Evolutionary conservation across 2,329 filamentous ascomycete genomes (phyloP).

Genomic region (Cryphonectria radicalis): DNA sequence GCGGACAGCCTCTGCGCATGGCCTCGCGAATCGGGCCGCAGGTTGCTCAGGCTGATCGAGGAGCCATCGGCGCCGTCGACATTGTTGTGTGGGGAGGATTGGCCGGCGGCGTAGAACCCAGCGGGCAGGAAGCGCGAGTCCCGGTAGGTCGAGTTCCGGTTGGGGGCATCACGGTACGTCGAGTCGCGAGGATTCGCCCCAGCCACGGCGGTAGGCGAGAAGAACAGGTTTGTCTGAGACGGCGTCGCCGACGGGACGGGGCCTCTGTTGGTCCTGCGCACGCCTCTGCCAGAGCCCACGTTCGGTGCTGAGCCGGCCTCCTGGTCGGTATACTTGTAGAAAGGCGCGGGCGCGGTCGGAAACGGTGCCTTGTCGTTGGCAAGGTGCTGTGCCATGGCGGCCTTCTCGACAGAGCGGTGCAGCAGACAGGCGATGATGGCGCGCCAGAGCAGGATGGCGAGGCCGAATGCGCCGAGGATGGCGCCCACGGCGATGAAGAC

Average conservation of each 20-base stretch:
- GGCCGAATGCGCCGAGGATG: slow-evolving; percentile 79
- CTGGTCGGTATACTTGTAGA: slow-evolving; percentile 68
- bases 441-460: slow-evolving; percentile 87
- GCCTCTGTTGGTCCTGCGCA: slow-evolving; percentile 56
- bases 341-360: slow-evolving; percentile 59
- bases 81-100: slow-evolving; percentile 59
- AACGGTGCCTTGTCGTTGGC: slow-evolving; percentile 73
- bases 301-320: slow-evolving; percentile 54
- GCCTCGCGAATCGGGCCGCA: slow-evolving; percentile 62
- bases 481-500: slow-evolving; percentile 96
- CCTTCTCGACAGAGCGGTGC: slow-evolving; percentile 86
- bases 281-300: slow-evolving; percentile 52
- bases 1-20: slow-evolving; percentile 50
- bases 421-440: slow-evolving; percentile 86
- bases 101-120: slow-evolving; percentile 84
- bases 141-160: slow-evolving; percentile 52
- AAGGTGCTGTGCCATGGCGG: slow-evolving; percentile 74
- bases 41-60: slow-evolving; percentile 64
- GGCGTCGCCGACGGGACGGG: slow-evolving; percentile 59
- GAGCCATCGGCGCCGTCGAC: slow-evolving; percentile 50
- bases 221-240: slow-evolving; percentile 80
- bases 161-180: slow-evolving; percentile 19
- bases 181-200: slow-evolving; percentile 44
- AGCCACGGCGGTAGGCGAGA: slow-evolving; percentile 83
- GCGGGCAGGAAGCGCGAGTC: slow-evolving; percentile 84